A percentile compares a stretch with the other conserved stretches of the same genome.
Evolutionary conservation across 371 early-diverging fungal genomes (phyloP).

Genomic region (Actinomortierella ambigua): DNA sequence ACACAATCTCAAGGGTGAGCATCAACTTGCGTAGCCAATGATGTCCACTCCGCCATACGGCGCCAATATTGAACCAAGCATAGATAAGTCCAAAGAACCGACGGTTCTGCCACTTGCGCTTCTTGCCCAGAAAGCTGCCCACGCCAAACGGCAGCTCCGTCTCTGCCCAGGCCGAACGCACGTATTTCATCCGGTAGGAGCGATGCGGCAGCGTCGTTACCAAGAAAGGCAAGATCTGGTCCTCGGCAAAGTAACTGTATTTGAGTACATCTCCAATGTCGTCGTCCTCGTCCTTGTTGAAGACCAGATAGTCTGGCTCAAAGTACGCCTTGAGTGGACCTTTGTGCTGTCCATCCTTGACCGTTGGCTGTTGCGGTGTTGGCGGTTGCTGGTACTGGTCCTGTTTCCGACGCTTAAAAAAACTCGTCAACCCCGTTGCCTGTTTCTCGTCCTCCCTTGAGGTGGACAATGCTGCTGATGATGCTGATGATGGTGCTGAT

Average conservation of each 20-base stretch:
- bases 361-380: too few relatives aligned
- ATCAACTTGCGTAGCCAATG: slow-evolving; percentile 62
- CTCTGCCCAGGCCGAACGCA: slow-evolving; percentile 44
- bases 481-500: too few relatives aligned
- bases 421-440: too few relatives aligned
- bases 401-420: too few relatives aligned
- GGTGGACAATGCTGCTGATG: too few relatives aligned
- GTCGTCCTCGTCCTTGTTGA: slow-evolving; percentile 53
- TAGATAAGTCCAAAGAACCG: slow-evolving; percentile 93
- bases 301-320: slow-evolving; percentile 82
- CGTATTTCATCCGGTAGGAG: slow-evolving; percentile 38
- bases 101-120: slow-evolving; percentile 95
- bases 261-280: slow-evolving; percentile 59
- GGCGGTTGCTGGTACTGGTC: too few relatives aligned
- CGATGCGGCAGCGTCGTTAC: slow-evolving; percentile 23
- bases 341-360: slow-evolving; percentile 49
- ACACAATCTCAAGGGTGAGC: slow-evolving; percentile 74
- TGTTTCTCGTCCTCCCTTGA: too few relatives aligned
- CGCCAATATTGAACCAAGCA: slow-evolving; percentile 77
- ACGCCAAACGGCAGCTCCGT: slow-evolving; percentile 50
- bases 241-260: slow-evolving; percentile 77
- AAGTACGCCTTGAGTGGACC: slow-evolving; percentile 85
- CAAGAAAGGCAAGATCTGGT: slow-evolving; percentile 41
- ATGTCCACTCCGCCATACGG: slow-evolving; percentile 77
- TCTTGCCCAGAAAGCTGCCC: slow-evolving; percentile 87